A percentile compares a stretch with the other conserved stretches of the same genome.
phyloP scores from a whole-genome alignment of 2,329 filamentous ascomycete genomes.

The Fusarium kyushuense region DNA sequence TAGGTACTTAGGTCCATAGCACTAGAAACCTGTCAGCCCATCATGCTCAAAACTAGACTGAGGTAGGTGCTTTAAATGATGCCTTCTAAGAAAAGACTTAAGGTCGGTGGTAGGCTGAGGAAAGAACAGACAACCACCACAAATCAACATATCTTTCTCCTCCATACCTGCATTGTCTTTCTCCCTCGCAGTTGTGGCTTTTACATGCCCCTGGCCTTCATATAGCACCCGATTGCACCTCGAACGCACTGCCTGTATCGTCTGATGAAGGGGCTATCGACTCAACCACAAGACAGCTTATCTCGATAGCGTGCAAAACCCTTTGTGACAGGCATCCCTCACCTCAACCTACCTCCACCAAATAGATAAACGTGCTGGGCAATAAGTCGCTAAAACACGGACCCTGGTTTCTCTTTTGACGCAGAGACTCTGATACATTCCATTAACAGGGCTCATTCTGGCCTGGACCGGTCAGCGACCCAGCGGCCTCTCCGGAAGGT shows the following conservation, averaged over 20 bases:
- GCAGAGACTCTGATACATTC: conserved; percentile 39
- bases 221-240: conserved; percentile 21
- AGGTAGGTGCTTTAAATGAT: conserved; percentile 1
- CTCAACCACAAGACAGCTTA: background rate
- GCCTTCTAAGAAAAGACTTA: conserved; percentile 25
- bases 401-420: conserved; percentile 15
- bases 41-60: conserved; percentile 15
- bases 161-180: background rate
- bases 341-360: conserved; percentile 18
- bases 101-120: conserved; percentile 21
- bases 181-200: conserved; percentile 28
- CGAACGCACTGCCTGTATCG: conserved; percentile 15
- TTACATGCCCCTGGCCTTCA: conserved; percentile 6
- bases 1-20: background rate
- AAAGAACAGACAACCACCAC: conserved; percentile 27
- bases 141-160: conserved; percentile 9
- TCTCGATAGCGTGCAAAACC: background rate
- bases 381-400: conserved; percentile 28
- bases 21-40: conserved; percentile 16
- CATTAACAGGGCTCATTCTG: conserved; percentile 37
- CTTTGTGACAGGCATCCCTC: conserved; percentile 26
- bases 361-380: conserved; percentile 35
- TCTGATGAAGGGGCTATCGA: conserved; percentile 11
- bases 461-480: conserved; percentile 39
- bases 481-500: conserved; percentile 41